Conservation (phyloP, 805 yeast genomes). For the Kodamaea sagamina region DNA sequence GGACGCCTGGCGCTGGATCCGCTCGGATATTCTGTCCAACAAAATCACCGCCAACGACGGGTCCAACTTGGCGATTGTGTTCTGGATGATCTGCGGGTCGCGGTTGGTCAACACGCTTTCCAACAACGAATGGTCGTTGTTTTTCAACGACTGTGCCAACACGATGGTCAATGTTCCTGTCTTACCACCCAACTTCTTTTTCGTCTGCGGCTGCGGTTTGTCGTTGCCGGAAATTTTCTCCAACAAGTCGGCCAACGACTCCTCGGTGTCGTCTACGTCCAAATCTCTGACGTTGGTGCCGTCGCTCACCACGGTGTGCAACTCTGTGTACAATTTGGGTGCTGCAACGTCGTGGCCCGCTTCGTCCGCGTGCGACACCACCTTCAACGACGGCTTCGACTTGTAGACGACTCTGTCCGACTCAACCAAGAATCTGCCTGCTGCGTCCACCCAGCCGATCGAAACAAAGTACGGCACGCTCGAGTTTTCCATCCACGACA, state of each 20-base stretch:
- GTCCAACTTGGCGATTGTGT: constrained; percentile 51
- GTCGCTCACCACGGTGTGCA: constrained; percentile 57
- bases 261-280: constrained; percentile 48
- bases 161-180: constrained; percentile 69
- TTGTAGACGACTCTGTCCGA: constrained; percentile 32
- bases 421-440: constrained; percentile 25
- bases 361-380: constrained; percentile 39
- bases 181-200: constrained; percentile 52
- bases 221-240: constrained; percentile 34
- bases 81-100: constrained; percentile 51
- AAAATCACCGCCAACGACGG: constrained; percentile 51
- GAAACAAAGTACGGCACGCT: constrained; percentile 58
- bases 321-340: constrained; percentile 59
- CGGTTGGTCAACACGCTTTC: constrained; percentile 74
- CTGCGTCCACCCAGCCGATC: constrained; percentile 47
- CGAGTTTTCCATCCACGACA: constrained; percentile 66
- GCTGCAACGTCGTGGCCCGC: constrained; percentile 56
- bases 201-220: constrained; percentile 33
- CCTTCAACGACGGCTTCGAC: constrained; percentile 42
- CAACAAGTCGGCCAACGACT: constrained; percentile 56
- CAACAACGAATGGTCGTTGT: constrained; percentile 81
- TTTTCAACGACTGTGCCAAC: constrained; percentile 83
- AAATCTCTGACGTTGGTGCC: constrained; percentile 66
- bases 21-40: constrained; percentile 54
- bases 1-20: constrained; percentile 51